Base-by-base conservation (phyloP, 2,329 filamentous ascomycete genomes). In the Fusarium vanettenii region DNA sequence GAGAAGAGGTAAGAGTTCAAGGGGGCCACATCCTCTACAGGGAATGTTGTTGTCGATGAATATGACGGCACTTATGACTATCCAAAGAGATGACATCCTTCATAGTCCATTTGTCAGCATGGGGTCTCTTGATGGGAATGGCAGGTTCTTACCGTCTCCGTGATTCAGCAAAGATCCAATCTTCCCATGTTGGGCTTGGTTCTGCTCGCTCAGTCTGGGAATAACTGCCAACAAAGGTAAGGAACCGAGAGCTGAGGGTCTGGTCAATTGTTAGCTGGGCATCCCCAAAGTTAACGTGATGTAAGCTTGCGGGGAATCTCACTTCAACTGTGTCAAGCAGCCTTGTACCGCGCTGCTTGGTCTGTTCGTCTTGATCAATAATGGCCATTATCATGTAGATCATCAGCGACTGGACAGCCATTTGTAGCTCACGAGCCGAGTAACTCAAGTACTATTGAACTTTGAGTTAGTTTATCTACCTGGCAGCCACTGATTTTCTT, bases 311-410 rank as follows among this genome's bases (percentile, higher is more conserved):
- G 10, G 29, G 10, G 29, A 1, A 6, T 20, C 41, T 20, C 39
- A 78, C 79, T 52, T 76, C 62, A 1, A 67, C 48, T n/a, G 77
- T 76, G 35, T 76, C 61, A 1, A 79, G 70, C 10, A 79, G 22
- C 3, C 64, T 68, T 0, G 45, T 22, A 1, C 68, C 66, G 0
- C 69, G 71, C 1, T 31, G 55, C 5, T 57, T 72, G 0, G 68
- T 71, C 6, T 72, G 43, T 13, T 60, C 31, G 3, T 72, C 73
- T 4, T 62, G 50, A 14, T 78, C 73, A 2, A 77, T 73, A 16
- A 81, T 70, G 1, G 79, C 76, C 78, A 82, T 82, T 27, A 78
- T 77, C 63, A 80, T 79, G 13, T 82, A 82, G 7, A 82, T 77
- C 0, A 78, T 60, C 50, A 79, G 71, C 0, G 63, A 68, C 31